phyloP scores from a whole-genome alignment of 2,329 filamentous ascomycete species.

The Aspergillus sp. region DNA sequence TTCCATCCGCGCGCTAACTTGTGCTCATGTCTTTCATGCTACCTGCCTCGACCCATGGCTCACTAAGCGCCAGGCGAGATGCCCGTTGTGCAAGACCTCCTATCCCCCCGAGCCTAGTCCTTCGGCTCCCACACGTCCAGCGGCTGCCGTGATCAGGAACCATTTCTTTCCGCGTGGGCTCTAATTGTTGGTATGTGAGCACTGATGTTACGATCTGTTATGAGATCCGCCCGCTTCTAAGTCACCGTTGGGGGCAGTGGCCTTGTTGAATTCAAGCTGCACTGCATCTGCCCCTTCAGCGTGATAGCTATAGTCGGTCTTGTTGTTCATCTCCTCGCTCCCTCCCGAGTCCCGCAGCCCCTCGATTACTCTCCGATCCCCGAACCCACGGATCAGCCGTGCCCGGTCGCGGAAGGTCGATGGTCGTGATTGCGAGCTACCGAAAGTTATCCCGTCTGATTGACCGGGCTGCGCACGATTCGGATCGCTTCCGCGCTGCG shows the following conservation, averaged over 20 bases:
- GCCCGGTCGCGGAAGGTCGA: slow-evolving; percentile 20
- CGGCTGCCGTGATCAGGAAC: slow-evolving; percentile 5
- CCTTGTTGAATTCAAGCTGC: neutral
- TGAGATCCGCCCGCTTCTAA: neutral
- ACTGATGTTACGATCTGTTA: neutral
- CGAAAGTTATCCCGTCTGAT: slow-evolving; percentile 4
- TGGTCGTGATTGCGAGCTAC: slow-evolving; percentile 18
- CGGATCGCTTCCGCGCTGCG: slow-evolving; percentile 26
- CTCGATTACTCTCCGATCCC: slow-evolving; percentile 9
- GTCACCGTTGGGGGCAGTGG: neutral
- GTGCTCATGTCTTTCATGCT: slow-evolving; percentile 96
- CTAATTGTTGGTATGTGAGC: neutral
- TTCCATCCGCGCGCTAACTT: slow-evolving; percentile 87
- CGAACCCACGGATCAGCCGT: slow-evolving; percentile 11
- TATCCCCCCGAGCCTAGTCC: slow-evolving; percentile 3
- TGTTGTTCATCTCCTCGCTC: neutral
- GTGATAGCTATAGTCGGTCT: neutral
- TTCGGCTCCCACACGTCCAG: neutral
- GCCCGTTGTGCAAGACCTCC: slow-evolving; percentile 78
- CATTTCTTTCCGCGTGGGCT: slow-evolving; percentile 9
- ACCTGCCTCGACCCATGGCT: slow-evolving; percentile 95
- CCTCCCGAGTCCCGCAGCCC: neutral
- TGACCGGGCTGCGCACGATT: slow-evolving; percentile 16
- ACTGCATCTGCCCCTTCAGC: neutral
- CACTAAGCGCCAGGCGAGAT: slow-evolving; percentile 88